Conservation (phyloP, 129 eudicot genomes). For the Flaveria linearis region DNA sequence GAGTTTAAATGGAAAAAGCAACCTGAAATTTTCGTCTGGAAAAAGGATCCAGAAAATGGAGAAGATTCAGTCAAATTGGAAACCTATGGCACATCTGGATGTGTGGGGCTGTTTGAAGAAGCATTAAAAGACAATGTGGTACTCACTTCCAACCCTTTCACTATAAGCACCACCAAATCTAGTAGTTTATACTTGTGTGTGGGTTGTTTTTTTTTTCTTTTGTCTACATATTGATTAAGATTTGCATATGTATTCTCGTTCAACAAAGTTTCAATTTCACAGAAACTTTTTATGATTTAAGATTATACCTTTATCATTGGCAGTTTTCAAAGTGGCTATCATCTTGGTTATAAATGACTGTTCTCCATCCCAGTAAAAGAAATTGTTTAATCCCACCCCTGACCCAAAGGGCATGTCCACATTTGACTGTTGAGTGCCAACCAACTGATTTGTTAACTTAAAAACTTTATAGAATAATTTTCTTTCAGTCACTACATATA, state of each 20-base stretch:
- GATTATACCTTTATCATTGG: background rate
- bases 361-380: background rate
- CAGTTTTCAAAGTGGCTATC: background rate
- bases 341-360: background rate
- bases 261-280: background rate
- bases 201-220: background rate
- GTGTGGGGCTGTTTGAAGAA: slow-evolving; percentile 59
- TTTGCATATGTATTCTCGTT: background rate
- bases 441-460: background rate
- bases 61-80: slow-evolving; percentile 51
- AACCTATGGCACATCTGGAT: slow-evolving; percentile 50
- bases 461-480: no score
- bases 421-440: no score
- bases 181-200: background rate
- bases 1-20: slow-evolving; percentile 82
- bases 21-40: slow-evolving; percentile 81
- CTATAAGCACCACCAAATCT: background rate
- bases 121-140: slow-evolving; percentile 68
- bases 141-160: background rate
- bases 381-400: background rate
- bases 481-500: no score
- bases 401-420: no score
- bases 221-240: background rate
- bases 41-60: slow-evolving; percentile 45
- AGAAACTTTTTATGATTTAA: background rate